phyloP scores from a whole-genome alignment of 1,284 basidiomycete genomes.

The Boletus sp. region DNA sequence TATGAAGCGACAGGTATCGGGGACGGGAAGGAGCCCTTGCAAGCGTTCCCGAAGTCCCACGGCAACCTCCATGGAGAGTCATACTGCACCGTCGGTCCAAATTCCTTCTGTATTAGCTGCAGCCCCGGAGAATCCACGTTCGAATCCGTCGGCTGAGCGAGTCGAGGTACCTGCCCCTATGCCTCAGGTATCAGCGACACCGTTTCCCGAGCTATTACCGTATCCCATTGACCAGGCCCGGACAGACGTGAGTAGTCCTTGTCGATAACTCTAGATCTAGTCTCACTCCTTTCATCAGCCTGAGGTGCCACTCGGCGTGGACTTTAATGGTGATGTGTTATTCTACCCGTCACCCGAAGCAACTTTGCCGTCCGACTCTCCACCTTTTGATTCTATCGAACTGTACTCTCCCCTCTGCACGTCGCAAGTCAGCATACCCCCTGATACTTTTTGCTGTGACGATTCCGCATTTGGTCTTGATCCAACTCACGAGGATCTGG shows the following conservation, averaged over 20 bases:
- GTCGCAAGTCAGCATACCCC: conserved; percentile 1
- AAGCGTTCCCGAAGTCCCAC: conserved; percentile 14
- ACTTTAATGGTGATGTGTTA: conserved; percentile 4
- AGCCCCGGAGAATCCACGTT: conserved; percentile 6
- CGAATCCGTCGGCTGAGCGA: conserved; percentile 4
- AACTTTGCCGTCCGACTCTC: neutral
- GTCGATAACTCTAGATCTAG: neutral
- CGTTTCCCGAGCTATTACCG: conserved; percentile 3
- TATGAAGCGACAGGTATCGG: conserved; percentile 35
- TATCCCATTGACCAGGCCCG: neutral
- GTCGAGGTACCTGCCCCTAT: neutral
- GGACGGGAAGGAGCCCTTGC: conserved; percentile 26
- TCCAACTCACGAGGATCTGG: conserved; percentile 17
- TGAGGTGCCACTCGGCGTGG: neutral
- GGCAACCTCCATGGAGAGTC: neutral
- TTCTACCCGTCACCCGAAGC: conserved; percentile 9
- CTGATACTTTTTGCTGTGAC: conserved; percentile 3
- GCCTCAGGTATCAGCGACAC: neutral
- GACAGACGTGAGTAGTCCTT: conserved; percentile 14
- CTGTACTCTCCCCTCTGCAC: neutral
- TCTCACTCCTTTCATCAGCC: conserved; percentile 4
- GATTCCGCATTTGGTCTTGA: conserved; percentile 5
- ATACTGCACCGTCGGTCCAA: neutral
- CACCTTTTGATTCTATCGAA: neutral
- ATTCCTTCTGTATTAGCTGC: conserved; percentile 23